A percentile compares a stretch with the other conserved stretches of the same genome.
These are phyloP conservation scores for Plasmodium cynomolgi DNA, from an alignment of 169 alveolate species.

Conservation along the genomic window DNA sequence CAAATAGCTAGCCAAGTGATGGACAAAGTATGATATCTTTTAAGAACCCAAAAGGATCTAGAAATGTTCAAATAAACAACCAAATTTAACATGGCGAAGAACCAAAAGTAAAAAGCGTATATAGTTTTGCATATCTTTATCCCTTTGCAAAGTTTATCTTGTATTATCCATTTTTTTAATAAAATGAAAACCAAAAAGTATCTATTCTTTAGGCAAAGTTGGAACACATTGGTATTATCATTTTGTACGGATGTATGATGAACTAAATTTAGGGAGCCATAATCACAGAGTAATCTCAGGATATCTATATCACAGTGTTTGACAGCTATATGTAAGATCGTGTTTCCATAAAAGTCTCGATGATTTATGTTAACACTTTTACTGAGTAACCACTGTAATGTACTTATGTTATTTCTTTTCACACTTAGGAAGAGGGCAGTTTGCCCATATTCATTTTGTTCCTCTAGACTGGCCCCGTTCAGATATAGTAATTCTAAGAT, in stretches of 20 bases:
- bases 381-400: constrained; percentile 91
- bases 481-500: constrained; percentile 89
- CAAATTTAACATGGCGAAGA: constrained; percentile 77
- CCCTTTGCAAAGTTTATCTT: constrained; percentile 78
- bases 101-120: constrained; percentile 84
- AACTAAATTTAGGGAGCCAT: constrained; percentile 64
- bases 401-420: constrained; percentile 86
- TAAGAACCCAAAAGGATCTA: constrained; percentile 12
- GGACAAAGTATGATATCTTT: constrained; percentile 3
- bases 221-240: constrained; percentile 67
- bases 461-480: constrained; percentile 91
- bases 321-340: constrained; percentile 84
- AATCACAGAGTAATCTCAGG: constrained; percentile 58
- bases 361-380: constrained; percentile 89
- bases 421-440: constrained; percentile 91
- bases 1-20: constrained; percentile 50
- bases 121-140: constrained; percentile 77
- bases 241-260: constrained; percentile 42
- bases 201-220: constrained; percentile 69
- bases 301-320: constrained; percentile 78
- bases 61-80: constrained; percentile 55
- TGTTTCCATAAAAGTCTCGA: constrained; percentile 84
- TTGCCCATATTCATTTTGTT: constrained; percentile 90
- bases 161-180: constrained; percentile 67
- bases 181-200: constrained; percentile 48